Base-by-base conservation (phyloP, 2,329 filamentous ascomycete genomes). In the Epichloe amarillans region DNA sequence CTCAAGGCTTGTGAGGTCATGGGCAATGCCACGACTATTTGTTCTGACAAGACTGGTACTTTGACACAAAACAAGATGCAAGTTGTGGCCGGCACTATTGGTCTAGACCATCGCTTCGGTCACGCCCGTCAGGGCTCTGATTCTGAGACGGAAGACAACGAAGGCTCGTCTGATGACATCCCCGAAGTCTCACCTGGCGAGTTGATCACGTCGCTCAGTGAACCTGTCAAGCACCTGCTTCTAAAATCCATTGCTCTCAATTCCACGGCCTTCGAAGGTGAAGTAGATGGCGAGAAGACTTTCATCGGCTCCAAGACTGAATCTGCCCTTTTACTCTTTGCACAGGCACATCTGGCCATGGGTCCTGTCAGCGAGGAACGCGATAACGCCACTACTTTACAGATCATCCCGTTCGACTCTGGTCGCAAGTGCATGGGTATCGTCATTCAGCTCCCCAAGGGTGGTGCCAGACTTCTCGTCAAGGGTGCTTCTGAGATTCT, bases 221-320 rank as follows among this genome's bases (percentile, higher is more conserved):
- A 62, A 2, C 67, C 70, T 2, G 70, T 75, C 43, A 76, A 73
- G 61, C 72, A 77, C 3, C 57, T 83, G 35, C 65, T 83, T 11
- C 62, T 77, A 49, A 73, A 81, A 60, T 83, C 80, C 2, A 79
- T 82, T 55, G 69, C 76, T 14, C 68, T 82, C 54, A 84, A 84
- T 64, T 88, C 84, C 1, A 89, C 85, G 0, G 85, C 85, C 0
- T 88, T 88, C 53, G 84, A 88, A 62, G 83, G 83, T 43, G 81
- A 86, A 19, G 76, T 80, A n/a, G 77, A 86, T 36, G 82, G 84
- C 14, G 66, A 74, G 48, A 72, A 73, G 56, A 79, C 77, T 1
- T 88, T 85, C 53, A 82, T 88, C 56, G 85, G 85, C 44, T 87
- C 83, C 60, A 88, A 88, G 71, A 88, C 85, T 0, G 85, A 88